phyloP scores from a whole-genome alignment of 2,329 filamentous ascomycete genomes.

The Aureobasidium namibiae region DNA sequence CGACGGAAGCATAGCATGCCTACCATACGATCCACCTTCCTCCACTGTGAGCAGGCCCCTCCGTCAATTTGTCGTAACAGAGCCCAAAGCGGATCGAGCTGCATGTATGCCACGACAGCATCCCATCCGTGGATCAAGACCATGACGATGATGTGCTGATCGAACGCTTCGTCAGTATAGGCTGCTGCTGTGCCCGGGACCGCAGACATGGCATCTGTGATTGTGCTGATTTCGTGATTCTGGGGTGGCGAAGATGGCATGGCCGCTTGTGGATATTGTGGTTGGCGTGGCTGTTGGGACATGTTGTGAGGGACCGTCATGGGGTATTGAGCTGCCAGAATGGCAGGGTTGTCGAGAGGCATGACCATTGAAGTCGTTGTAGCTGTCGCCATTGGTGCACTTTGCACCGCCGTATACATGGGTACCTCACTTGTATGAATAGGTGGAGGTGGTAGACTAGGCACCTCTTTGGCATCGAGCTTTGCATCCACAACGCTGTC shows the following conservation, averaged over 20 bases:
- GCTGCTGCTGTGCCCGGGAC: neutral
- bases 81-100: constrained; percentile 6
- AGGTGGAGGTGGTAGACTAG: neutral
- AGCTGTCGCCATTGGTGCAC: neutral
- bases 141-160: constrained; percentile 11
- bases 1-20: neutral
- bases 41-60: neutral
- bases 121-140: constrained; percentile 9
- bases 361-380: neutral
- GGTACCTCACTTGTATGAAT: neutral
- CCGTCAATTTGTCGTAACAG: constrained; percentile 7
- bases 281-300: too few relatives aligned
- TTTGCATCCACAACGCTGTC: constrained; percentile 1
- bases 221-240: neutral
- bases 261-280: neutral
- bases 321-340: constrained; percentile 6
- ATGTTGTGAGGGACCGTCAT: neutral
- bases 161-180: neutral
- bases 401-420: neutral
- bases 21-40: constrained; percentile 1
- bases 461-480: neutral
- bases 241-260: neutral
- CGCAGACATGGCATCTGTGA: constrained; percentile 9
- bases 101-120: neutral
- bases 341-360: neutral